Conservation (phyloP, 331 rosid species). For the Dryas integrifolia region DNA sequence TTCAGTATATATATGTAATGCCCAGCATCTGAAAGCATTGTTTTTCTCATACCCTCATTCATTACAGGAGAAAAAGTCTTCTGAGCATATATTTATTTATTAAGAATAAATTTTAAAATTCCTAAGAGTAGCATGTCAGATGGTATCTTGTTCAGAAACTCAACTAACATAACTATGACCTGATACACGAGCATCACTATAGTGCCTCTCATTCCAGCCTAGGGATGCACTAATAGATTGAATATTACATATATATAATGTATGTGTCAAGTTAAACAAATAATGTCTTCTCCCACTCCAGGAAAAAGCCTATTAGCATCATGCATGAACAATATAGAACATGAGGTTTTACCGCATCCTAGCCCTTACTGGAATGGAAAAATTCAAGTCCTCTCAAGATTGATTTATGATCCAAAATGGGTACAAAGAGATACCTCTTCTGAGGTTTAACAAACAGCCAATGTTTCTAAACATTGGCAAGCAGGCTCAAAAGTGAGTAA, state of each 20-base stretch:
- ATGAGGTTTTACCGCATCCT: background rate
- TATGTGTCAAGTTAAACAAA: background rate
- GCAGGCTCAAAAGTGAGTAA: background rate
- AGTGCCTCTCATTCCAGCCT: slow-evolving; percentile 14
- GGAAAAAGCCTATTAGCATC: background rate
- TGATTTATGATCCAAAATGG: background rate
- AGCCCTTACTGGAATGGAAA: background rate
- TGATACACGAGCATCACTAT: slow-evolving; percentile 3
- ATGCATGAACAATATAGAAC: background rate
- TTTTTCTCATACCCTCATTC: background rate
- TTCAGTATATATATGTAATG: slow-evolving; percentile 22
- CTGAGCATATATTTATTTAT: background rate
- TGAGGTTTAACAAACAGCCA: background rate
- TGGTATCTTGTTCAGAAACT: background rate
- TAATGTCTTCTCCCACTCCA: background rate
- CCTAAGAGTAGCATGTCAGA: background rate
- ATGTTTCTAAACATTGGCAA: background rate
- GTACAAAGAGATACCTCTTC: background rate
- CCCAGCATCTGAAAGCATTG: slow-evolving; percentile 15
- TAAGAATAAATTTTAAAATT: background rate
- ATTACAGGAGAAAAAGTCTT: background rate
- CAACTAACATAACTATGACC: background rate
- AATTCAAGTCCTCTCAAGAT: background rate
- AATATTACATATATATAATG: background rate
- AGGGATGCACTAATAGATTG: background rate